phyloP scores from a whole-genome alignment of 2,329 filamentous ascomycete genomes.

The Microsporum ferrugineum region DNA sequence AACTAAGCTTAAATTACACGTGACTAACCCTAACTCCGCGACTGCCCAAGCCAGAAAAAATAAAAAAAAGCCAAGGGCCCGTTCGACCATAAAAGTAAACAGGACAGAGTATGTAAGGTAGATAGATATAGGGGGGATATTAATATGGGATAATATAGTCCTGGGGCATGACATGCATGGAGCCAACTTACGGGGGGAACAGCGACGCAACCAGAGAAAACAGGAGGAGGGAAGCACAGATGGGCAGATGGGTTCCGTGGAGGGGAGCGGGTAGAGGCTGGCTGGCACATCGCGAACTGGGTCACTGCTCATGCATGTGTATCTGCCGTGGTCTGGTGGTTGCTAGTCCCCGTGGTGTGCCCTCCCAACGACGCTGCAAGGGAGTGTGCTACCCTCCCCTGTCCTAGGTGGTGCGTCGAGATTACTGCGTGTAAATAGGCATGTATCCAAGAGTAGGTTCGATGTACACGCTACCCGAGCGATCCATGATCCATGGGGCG shows the following conservation, averaged over 20 bases:
- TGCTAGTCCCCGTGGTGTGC: neutral
- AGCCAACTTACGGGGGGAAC: too few relatives aligned
- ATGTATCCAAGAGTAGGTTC: neutral
- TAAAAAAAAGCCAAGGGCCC: neutral
- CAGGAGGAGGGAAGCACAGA: too few relatives aligned
- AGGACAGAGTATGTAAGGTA: too few relatives aligned
- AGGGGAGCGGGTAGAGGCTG: too few relatives aligned
- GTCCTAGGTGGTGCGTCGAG: neutral
- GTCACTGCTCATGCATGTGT: too few relatives aligned
- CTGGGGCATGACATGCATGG: too few relatives aligned
- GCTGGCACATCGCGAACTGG: too few relatives aligned
- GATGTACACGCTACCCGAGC: neutral
- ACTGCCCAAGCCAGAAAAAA: neutral
- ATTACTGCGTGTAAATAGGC: neutral
- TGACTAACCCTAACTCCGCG: constrained; percentile 1
- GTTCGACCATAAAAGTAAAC: neutral
- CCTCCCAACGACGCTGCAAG: neutral
- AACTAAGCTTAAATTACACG: neutral
- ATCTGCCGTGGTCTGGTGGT: neutral
- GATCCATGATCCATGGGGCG: neutral
- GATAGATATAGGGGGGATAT: too few relatives aligned
- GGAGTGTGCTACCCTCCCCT: neutral
- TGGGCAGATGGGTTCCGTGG: too few relatives aligned
- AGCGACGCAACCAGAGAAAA: too few relatives aligned
- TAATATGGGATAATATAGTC: too few relatives aligned